Conservation (phyloP, 2,329 filamentous ascomycete genomes). For the Penicillium crustosum region DNA sequence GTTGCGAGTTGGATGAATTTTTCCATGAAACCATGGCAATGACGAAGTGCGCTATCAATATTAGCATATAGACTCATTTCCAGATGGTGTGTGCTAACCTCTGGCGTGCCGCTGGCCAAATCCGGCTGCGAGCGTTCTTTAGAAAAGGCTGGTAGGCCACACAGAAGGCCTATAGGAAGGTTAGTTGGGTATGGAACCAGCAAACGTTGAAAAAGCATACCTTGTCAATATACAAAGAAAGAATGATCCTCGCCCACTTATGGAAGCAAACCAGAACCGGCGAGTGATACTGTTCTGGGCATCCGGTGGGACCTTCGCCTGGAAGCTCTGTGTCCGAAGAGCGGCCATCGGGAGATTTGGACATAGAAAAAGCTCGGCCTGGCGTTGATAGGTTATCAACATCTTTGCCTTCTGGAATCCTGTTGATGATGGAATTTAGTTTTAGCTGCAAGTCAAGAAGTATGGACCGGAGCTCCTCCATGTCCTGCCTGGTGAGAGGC, state of each 20-base stretch:
- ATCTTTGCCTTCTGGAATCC: slow-evolving; percentile 40
- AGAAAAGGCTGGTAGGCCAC: slow-evolving; percentile 51
- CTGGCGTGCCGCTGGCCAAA: slow-evolving; percentile 49
- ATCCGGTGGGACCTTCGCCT: slow-evolving; percentile 38
- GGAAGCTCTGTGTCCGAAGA: slow-evolving; percentile 34
- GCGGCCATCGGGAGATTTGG: slow-evolving; percentile 29
- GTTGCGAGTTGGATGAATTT: slow-evolving; percentile 51
- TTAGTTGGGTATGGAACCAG: not conserved
- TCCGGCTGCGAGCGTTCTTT: slow-evolving; percentile 49
- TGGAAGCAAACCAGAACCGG: slow-evolving; percentile 46
- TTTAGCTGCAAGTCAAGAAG: slow-evolving; percentile 44
- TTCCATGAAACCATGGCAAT: slow-evolving; percentile 51
- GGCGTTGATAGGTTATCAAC: slow-evolving; percentile 21
- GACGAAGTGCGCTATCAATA: slow-evolving; percentile 42
- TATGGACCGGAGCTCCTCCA: slow-evolving; percentile 46
- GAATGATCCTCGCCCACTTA: slow-evolving; percentile 48
- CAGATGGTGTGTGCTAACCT: slow-evolving; percentile 30
- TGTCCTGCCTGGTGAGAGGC: slow-evolving; percentile 44
- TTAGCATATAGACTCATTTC: slow-evolving; percentile 8
- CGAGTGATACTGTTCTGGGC: slow-evolving; percentile 46
- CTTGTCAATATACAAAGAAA: slow-evolving; percentile 49
- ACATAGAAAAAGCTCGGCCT: slow-evolving; percentile 27
- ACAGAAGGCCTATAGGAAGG: slow-evolving; percentile 41
- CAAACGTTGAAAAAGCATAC: slow-evolving; percentile 21
- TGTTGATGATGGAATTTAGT: slow-evolving; percentile 43